A percentile compares a stretch with the other conserved stretches of the same genome.
These are phyloP conservation scores for Pseudoneurospora amorphoporcata DNA, from an alignment of 495 filamentous ascomycete species.

Conservation along the genomic window DNA sequence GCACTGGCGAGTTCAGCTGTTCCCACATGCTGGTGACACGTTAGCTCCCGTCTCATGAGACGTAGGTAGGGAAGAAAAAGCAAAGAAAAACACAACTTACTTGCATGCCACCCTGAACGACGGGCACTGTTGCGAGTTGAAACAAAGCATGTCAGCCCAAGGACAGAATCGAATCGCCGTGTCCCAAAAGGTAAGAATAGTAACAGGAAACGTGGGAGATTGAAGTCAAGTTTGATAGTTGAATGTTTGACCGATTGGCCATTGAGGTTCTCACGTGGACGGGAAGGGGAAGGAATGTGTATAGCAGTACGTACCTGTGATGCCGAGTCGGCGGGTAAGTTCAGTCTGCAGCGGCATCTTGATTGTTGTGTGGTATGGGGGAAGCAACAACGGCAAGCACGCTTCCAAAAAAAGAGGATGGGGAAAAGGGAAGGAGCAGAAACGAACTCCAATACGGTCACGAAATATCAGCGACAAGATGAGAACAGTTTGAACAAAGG, in stretches of 20 bases:
- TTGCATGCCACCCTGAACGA: slow-evolving; percentile 91
- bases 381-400: background rate
- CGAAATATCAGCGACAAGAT: background rate
- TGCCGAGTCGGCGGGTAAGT: slow-evolving; percentile 80
- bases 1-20: slow-evolving; percentile 89
- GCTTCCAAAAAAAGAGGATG: background rate
- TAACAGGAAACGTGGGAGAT: background rate
- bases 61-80: slow-evolving; percentile 3
- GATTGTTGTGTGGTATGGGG: background rate
- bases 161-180: background rate
- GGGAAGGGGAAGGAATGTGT: background rate
- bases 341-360: slow-evolving; percentile 89
- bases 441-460: background rate
- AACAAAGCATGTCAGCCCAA: slow-evolving; percentile 17
- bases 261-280: background rate
- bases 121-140: slow-evolving; percentile 53
- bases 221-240: background rate
- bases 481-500: background rate
- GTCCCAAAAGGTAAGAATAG: background rate
- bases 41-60: slow-evolving; percentile 7
- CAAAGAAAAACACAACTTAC: slow-evolving; percentile 40
- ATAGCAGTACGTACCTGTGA: slow-evolving; percentile 47
- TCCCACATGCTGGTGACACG: slow-evolving; percentile 38
- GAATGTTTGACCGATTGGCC: background rate
- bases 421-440: background rate